Percentiles rank a stretch among this genome's conserved stretches.
These are phyloP conservation scores for Trypanosoma brucei DNA, from an alignment of 208 protist genomes.

Conservation along the genomic window DNA sequence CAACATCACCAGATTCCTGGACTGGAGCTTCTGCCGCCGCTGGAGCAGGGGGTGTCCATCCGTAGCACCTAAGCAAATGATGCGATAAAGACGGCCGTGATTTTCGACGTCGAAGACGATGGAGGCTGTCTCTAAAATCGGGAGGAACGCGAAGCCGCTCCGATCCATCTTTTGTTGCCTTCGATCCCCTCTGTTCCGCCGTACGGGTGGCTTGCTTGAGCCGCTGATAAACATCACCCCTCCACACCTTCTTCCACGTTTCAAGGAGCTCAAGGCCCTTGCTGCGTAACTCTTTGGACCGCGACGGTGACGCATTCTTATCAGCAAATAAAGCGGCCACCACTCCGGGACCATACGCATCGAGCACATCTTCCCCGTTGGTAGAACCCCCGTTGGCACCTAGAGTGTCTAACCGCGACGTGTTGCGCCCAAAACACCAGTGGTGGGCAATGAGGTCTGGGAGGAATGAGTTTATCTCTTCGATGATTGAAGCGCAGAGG, in stretches of 20 bases:
- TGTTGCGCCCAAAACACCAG: conserved; percentile 36
- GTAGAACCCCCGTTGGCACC: no score
- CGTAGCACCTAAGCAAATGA: conserved; percentile 67
- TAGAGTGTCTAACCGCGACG: no score
- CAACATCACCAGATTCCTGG: conserved; percentile 1
- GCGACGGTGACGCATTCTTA: neutral
- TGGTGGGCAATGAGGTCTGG: conserved; percentile 68
- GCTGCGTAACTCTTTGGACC: conserved; percentile 19
- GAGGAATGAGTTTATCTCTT: conserved; percentile 63
- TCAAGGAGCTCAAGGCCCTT: conserved; percentile 44
- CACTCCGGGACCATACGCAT: conserved; percentile 41
- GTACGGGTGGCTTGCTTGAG: conserved; percentile 37
- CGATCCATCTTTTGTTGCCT: conserved; percentile 32
- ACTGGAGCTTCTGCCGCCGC: neutral
- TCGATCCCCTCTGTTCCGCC: conserved; percentile 51
- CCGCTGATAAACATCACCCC: conserved; percentile 60
- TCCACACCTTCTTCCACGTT: conserved; percentile 64
- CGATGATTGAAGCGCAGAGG: conserved; percentile 48
- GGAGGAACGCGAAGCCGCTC: conserved; percentile 50
- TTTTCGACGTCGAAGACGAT: conserved; percentile 53
- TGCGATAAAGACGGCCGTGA: conserved; percentile 61
- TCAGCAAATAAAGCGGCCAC: conserved; percentile 48
- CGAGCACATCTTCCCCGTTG: neutral
- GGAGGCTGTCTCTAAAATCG: conserved; percentile 71
- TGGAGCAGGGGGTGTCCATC: conserved; percentile 22